Conservation (phyloP, 2,329 filamentous ascomycete species). For the Calonectria montana region DNA sequence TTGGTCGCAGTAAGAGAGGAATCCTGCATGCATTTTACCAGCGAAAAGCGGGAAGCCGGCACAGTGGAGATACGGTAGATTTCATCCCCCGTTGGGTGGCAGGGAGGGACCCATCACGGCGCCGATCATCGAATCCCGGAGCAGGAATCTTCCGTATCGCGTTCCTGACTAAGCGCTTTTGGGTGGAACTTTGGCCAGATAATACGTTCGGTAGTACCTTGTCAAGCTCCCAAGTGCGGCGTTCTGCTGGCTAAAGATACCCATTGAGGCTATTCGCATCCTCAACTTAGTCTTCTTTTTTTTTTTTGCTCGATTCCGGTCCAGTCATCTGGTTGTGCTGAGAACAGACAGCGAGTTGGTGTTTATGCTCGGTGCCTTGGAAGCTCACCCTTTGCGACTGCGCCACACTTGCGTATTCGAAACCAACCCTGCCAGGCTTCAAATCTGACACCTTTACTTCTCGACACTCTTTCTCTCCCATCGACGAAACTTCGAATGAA, state of each 20-base stretch:
- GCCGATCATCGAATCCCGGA: conserved; percentile 14
- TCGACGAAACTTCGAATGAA: conserved; percentile 41
- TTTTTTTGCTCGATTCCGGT: conserved; percentile 17
- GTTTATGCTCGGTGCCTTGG: conserved; percentile 8
- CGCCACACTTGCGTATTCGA: conserved; percentile 38
- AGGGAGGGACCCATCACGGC: background rate
- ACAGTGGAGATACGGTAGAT: background rate
- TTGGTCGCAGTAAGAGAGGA: background rate
- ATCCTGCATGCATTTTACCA: background rate
- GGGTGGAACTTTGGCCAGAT: conserved; percentile 40
- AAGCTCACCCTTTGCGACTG: conserved; percentile 3
- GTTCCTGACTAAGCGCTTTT: conserved; percentile 41
- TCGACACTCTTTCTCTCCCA: conserved; percentile 23
- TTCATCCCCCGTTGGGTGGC: background rate
- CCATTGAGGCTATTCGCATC: conserved; percentile 16
- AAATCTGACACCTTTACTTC: conserved; percentile 30
- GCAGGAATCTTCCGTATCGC: conserved; percentile 29
- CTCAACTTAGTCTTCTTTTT: conserved; percentile 8
- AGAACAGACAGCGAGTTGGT: background rate
- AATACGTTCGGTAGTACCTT: conserved; percentile 31
- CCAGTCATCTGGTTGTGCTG: background rate
- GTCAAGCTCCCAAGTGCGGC: conserved; percentile 40
- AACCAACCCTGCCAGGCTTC: conserved; percentile 18
- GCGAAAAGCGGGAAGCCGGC: conserved; percentile 6
- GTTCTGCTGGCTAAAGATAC: conserved; percentile 34